Evolutionary conservation across 352 stramenopile genomes (phyloP).

Genomic region (Aphanomyces astaci): DNA sequence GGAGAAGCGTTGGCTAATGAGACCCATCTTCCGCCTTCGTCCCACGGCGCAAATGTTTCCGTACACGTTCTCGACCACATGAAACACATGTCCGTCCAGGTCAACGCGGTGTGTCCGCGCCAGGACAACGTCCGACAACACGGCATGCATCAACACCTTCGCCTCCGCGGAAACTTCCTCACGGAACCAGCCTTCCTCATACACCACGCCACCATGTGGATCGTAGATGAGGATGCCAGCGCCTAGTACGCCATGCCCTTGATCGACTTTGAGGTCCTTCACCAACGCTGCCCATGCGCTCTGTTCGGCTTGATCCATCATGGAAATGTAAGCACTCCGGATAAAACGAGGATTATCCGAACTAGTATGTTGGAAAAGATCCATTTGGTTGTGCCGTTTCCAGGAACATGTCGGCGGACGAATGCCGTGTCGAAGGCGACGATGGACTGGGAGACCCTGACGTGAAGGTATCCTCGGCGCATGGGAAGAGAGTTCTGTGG

Average conservation of each 20-base stretch:
- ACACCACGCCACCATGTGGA: background rate
- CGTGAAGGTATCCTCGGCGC: slow-evolving; percentile 18
- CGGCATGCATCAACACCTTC: background rate
- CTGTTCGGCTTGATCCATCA: background rate
- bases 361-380: no score
- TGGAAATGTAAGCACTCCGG: background rate
- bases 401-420: background rate
- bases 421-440: slow-evolving; percentile 14
- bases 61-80: slow-evolving; percentile 13
- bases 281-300: background rate
- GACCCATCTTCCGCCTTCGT: background rate
- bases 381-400: background rate
- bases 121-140: background rate
- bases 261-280: background rate
- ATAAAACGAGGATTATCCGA: no score
- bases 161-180: background rate
- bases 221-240: slow-evolving; percentile 12
- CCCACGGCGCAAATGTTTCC: slow-evolving; percentile 16
- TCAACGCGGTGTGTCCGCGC: background rate
- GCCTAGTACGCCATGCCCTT: background rate
- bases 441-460: slow-evolving; percentile 7
- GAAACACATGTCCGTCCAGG: background rate
- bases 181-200: slow-evolving; percentile 19
- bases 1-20: slow-evolving; percentile 3
- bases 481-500: no score